phyloP scores from a whole-genome alignment of 495 filamentous ascomycete species.

The Talaromyces liani region DNA sequence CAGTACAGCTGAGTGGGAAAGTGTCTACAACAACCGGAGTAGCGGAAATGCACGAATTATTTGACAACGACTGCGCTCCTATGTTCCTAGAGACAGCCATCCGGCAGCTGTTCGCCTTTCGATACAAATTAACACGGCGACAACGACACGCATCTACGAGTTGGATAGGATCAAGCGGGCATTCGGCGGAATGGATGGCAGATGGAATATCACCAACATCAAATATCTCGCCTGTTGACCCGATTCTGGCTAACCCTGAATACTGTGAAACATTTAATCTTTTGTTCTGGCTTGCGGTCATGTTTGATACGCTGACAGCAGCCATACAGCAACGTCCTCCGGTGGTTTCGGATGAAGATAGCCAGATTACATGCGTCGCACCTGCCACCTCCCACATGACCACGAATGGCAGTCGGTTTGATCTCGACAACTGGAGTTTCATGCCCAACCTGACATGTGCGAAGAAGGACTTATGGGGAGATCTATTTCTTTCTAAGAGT shows the following conservation, averaged over 20 bases:
- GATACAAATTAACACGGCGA: constrained; percentile 20
- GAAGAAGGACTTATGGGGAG: constrained; percentile 21
- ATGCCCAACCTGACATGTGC: not conserved
- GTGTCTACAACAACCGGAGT: no score
- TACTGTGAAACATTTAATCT: constrained; percentile 33
- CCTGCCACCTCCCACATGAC: not conserved
- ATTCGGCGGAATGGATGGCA: no score
- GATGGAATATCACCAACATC: no score
- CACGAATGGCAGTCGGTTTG: not conserved
- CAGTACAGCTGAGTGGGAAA: no score
- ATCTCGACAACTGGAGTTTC: constrained; percentile 12
- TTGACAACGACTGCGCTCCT: constrained; percentile 25
- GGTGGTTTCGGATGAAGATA: constrained; percentile 40
- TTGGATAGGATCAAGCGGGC: no score
- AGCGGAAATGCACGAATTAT: no score
- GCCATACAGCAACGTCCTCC: constrained; percentile 38
- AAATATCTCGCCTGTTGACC: constrained; percentile 1
- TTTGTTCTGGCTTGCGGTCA: constrained; percentile 41
- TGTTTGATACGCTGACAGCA: constrained; percentile 43
- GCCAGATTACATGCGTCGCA: constrained; percentile 15
- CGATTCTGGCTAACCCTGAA: constrained; percentile 16
- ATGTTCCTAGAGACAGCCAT: constrained; percentile 31
- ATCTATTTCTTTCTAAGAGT: constrained; percentile 23
- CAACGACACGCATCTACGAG: constrained; percentile 9
- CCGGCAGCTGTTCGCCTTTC: constrained; percentile 22